Evolutionary conservation across 768 basidiomycete genomes (phyloP).

Genomic region (Xerocomus brunneocitrinus): DNA sequence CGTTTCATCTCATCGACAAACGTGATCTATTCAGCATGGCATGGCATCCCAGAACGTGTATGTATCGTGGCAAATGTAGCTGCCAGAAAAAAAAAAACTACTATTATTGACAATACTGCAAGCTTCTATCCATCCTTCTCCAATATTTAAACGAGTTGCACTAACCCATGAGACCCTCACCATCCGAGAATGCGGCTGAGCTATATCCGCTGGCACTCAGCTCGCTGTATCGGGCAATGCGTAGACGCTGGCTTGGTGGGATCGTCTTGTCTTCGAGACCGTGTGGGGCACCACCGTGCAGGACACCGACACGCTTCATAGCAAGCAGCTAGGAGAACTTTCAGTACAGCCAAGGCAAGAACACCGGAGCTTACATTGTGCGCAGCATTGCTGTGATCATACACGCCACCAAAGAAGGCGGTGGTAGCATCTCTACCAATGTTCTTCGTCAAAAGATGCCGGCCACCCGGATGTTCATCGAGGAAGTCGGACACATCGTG

Average conservation of each 20-base stretch:
- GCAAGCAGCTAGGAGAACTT: conserved; percentile 21
- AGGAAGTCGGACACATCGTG: conserved; percentile 83
- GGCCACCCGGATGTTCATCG: conserved; percentile 90
- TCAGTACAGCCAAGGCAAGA: neutral
- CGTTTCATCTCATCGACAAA: neutral
- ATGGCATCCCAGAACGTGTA: conserved; percentile 8
- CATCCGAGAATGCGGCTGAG: conserved; percentile 54
- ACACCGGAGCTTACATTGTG: conserved; percentile 56
- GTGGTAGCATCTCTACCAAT: conserved; percentile 91
- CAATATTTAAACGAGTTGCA: neutral
- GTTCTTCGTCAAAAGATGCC: conserved; percentile 75
- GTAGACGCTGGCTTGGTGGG: conserved; percentile 69
- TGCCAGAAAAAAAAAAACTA: neutral
- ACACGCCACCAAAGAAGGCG: conserved; percentile 91
- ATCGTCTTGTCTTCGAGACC: conserved; percentile 58
- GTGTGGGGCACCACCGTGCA: conserved; percentile 50
- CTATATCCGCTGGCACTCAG: conserved; percentile 46
- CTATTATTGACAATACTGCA: conserved; percentile 4
- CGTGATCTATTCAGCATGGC: conserved; percentile 2
- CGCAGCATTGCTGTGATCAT: conserved; percentile 85
- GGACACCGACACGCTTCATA: conserved; percentile 56
- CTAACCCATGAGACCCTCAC: conserved; percentile 47
- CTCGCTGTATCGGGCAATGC: conserved; percentile 63
- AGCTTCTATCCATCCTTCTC: conserved; percentile 4
- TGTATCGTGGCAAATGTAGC: conserved; percentile 10